Percentiles rank a stretch among this genome's conserved stretches.
Conservation (phyloP, 257 asterid genomes). For the Phtheirospermum japonicum region DNA sequence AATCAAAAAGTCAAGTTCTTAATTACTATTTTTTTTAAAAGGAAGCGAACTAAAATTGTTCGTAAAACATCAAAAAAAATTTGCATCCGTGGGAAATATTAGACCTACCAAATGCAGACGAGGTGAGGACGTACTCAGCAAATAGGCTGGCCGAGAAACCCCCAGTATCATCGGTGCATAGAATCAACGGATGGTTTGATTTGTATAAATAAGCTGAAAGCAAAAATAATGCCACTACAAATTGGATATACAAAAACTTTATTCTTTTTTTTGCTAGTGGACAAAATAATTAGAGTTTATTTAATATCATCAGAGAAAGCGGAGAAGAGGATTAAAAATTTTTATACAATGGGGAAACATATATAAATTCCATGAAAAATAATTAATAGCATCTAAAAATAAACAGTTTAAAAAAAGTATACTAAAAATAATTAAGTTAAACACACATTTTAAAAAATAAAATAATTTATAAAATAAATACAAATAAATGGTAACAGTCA, state of each 20-base stretch:
- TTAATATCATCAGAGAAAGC: too few species aligned
- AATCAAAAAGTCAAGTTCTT: background rate
- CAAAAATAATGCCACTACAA: conserved; percentile 23
- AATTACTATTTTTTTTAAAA: background rate
- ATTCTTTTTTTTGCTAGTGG: conserved; percentile 5
- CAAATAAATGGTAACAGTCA: too few species aligned
- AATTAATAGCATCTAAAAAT: too few species aligned
- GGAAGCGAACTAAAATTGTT: background rate
- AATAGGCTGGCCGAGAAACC: conserved; percentile 81
- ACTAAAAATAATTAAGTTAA: too few species aligned
- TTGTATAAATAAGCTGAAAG: conserved; percentile 73
- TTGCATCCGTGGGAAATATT: conserved; percentile 10
- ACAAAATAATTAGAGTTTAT: too few species aligned
- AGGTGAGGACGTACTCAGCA: conserved; percentile 56
- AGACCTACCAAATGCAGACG: conserved; percentile 65
- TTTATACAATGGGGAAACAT: too few species aligned
- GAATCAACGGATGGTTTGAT: conserved; percentile 63
- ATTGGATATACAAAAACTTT: conserved; percentile 1
- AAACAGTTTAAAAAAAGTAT: too few species aligned
- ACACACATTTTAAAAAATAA: too few species aligned
- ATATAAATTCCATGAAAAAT: too few species aligned
- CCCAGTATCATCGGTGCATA: conserved; percentile 87
- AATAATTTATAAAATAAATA: too few species aligned
- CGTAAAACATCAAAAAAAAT: background rate
- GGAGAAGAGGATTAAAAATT: too few species aligned